Percentiles rank a stretch among this genome's conserved stretches.
These are phyloP conservation scores for Dendrobium nobile DNA, from an alignment of 106 monocot genomes.

Conservation along the genomic window DNA sequence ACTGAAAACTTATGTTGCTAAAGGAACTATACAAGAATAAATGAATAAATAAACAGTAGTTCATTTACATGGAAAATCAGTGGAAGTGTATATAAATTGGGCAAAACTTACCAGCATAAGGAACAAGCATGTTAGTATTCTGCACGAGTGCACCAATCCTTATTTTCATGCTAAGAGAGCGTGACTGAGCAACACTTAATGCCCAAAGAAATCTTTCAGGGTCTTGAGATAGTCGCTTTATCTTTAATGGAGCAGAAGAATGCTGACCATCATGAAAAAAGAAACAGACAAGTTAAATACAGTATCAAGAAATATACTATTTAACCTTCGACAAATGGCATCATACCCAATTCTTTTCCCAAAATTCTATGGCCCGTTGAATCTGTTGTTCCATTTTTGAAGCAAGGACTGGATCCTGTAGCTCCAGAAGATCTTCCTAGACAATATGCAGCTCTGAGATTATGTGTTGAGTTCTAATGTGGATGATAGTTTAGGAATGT, in stretches of 20 bases:
- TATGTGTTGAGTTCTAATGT: background rate
- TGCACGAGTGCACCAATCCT: conserved; percentile 80
- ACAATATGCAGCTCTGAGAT: conserved; percentile 8
- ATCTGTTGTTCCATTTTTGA: conserved; percentile 51
- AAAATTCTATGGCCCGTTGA: conserved; percentile 68
- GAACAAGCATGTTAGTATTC: conserved; percentile 74
- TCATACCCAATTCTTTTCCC: conserved; percentile 92
- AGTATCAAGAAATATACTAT: conserved; percentile 6
- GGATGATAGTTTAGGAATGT: background rate
- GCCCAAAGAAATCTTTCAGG: conserved; percentile 93
- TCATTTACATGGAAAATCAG: background rate
- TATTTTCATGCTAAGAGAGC: conserved; percentile 52
- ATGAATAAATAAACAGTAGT: background rate
- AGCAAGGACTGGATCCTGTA: conserved; percentile 69
- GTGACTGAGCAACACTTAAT: conserved; percentile 71
- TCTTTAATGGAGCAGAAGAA: conserved; percentile 76
- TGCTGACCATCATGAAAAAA: conserved; percentile 36
- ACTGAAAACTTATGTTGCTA: background rate
- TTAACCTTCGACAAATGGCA: background rate
- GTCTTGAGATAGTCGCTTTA: conserved; percentile 80
- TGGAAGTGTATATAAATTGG: background rate
- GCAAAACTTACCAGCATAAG: conserved; percentile 75
- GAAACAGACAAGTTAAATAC: conserved; percentile 8
- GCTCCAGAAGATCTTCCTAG: conserved; percentile 79
- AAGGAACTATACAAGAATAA: background rate